Evolutionary conservation across 2,329 filamentous ascomycete species (phyloP).

Genomic region (Drechslera avenae): DNA sequence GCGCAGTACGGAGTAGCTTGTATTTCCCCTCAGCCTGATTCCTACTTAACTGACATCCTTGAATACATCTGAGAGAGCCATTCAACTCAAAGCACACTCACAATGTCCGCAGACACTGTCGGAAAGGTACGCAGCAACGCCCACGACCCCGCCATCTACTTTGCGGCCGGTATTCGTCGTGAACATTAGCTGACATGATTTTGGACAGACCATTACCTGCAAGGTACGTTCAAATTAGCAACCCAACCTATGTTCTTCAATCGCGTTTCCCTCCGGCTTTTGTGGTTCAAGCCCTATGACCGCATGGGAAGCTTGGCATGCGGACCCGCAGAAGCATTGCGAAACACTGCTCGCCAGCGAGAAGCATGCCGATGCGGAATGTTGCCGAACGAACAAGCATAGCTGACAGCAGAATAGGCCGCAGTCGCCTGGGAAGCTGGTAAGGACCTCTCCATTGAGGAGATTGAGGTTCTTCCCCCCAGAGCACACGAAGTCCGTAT

Average conservation of each 20-base stretch:
- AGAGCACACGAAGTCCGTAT: conserved; percentile 95
- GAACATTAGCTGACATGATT: conserved; percentile 13
- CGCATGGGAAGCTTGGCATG: conserved; percentile 27
- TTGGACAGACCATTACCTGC: conserved; percentile 82
- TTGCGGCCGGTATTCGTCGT: not conserved
- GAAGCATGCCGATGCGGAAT: not conserved
- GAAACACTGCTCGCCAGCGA: no score
- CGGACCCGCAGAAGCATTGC: conserved; percentile 33
- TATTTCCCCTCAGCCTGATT: conserved; percentile 16
- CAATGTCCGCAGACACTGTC: conserved; percentile 60
- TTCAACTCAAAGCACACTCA: conserved; percentile 24
- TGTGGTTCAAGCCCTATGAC: not conserved
- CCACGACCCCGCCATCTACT: not conserved
- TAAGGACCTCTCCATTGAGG: conserved; percentile 86
- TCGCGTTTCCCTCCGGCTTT: not conserved
- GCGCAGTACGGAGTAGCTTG: conserved; percentile 14
- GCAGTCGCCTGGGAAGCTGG: conserved; percentile 97
- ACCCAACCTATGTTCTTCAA: not conserved
- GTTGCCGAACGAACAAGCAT: no score
- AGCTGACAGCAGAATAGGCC: conserved; percentile 59
- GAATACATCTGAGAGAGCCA: conserved; percentile 18
- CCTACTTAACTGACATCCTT: conserved; percentile 10
- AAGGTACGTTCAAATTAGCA: conserved; percentile 72
- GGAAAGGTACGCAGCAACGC: conserved; percentile 52
- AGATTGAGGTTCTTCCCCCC: conserved; percentile 88